Conservation (phyloP, 495 filamentous ascomycete species). For the Trichocladium antarcticum region DNA sequence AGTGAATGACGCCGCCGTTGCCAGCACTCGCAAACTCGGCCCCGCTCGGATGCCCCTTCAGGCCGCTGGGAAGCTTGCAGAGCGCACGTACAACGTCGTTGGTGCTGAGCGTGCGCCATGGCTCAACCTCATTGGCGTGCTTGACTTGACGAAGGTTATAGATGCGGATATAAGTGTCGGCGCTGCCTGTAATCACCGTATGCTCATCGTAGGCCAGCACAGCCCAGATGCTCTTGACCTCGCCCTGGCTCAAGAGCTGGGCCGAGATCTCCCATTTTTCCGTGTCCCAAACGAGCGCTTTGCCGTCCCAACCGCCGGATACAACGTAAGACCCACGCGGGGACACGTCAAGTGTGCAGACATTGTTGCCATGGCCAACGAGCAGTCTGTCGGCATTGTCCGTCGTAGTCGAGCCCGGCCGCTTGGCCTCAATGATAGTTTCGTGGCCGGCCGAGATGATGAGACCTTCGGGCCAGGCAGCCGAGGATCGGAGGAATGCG, state of each 20-base stretch:
- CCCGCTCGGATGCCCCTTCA: constrained; percentile 55
- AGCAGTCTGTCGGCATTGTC: constrained; percentile 78
- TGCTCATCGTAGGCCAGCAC: constrained; percentile 72
- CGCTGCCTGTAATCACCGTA: constrained; percentile 81
- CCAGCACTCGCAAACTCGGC: constrained; percentile 82
- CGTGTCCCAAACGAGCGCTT: constrained; percentile 65
- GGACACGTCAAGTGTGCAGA: constrained; percentile 74
- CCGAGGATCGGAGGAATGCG: constrained; percentile 61
- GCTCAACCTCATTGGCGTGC: constrained; percentile 57
- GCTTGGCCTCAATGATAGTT: constrained; percentile 81
- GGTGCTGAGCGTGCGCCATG: constrained; percentile 63
- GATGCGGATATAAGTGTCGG: constrained; percentile 78
- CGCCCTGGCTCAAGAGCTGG: constrained; percentile 56
- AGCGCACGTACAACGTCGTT: constrained; percentile 79
- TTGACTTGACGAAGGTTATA: constrained; percentile 59
- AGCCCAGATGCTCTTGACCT: constrained; percentile 71
- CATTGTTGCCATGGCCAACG: constrained; percentile 73
- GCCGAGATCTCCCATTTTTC: constrained; percentile 57
- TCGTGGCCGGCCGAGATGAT: constrained; percentile 82
- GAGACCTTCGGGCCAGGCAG: constrained; percentile 63
- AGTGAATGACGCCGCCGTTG: constrained; percentile 74
- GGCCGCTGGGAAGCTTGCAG: constrained; percentile 55
- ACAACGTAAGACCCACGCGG: constrained; percentile 60
- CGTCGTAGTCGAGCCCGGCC: constrained; percentile 45
- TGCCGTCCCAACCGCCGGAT: constrained; percentile 91